Evolutionary conservation across 164 flowering plant genomes (phyloP), one percentile per base, ranked within the genome.

Genomic region (Kingdonia uniflora): DNA sequence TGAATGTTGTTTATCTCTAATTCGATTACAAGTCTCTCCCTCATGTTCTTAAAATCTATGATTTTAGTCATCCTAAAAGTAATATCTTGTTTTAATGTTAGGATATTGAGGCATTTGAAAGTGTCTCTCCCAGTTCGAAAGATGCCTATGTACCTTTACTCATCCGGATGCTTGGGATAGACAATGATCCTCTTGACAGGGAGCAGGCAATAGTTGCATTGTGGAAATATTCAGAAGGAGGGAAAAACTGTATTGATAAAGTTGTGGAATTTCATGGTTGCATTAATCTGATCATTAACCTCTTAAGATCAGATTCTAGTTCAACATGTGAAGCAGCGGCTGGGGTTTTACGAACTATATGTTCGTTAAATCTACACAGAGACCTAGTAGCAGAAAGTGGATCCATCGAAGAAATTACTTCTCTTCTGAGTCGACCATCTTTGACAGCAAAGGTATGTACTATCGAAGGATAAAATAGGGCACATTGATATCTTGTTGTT

Each of bases 251-350:
- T 43, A 64, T 90, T 61, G 92, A 90, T 66, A 63, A 41, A 37
- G 74, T 87, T 49, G 75, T 87, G 87, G 72, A 76, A 62, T 79
- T 73, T 68, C 67, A 38, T 45, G 97, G 92, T 21, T 82, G 82
- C 65, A 49, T 87, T 33, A 81, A 72, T 72, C 88, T 87, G 57
- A 67, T 61, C 7, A 60, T 87, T 25, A 81, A 74, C 59, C 91
- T 87, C 64, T 76, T 90, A 6, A 72, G 70, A 35, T 82, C 96
- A 14, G 79, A 85, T 21, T 78, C 84, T n/a, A 67, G 52, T 55
- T 52, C 70, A 53, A 58, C 95, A 19, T 70, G 87, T 71, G 96
- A 85, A 73, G 95, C 96, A 19, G 95, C 97, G 55, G 89, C 89
- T 43, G 92, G 95, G 16, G 78, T 87, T 58, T 65, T 90, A 49